These are phyloP conservation scores for Gentiana macrophylla DNA, from an alignment of 257 asterid genomes.

Conservation along the genomic window DNA sequence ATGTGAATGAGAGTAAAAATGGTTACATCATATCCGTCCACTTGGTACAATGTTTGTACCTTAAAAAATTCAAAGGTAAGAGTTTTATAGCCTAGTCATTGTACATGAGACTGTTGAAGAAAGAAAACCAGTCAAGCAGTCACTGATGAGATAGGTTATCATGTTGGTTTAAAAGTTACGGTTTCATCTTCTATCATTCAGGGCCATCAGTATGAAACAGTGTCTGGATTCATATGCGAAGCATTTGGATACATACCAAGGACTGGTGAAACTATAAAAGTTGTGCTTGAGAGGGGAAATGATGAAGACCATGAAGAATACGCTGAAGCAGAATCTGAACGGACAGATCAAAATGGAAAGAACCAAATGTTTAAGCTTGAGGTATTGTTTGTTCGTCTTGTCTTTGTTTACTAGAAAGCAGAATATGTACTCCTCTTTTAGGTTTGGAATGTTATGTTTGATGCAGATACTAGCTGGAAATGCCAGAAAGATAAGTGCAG, in stretches of 20 bases:
- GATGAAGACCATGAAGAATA: conserved; percentile 64
- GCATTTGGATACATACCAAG: conserved; percentile 97
- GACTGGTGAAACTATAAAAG: conserved; percentile 86
- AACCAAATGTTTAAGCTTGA: conserved; percentile 81
- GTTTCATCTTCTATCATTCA: conserved; percentile 21
- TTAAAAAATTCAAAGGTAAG: no score
- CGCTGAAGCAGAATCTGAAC: conserved; percentile 46
- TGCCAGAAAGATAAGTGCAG: conserved; percentile 93
- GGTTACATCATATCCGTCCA: no score
- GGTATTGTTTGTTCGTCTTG: conserved; percentile 29
- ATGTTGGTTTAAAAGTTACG: not conserved
- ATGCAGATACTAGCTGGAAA: conserved; percentile 91
- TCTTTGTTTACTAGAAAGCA: not conserved
- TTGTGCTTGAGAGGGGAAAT: conserved; percentile 62
- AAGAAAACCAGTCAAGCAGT: no score
- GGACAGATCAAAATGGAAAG: conserved; percentile 48
- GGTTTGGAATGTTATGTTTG: conserved; percentile 2
- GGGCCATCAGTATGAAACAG: conserved; percentile 96
- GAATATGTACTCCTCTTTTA: not conserved
- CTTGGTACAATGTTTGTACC: no score
- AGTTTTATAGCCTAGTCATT: no score
- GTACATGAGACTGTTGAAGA: no score
- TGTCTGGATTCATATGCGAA: conserved; percentile 94
- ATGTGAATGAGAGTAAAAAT: no score
- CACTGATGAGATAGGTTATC: no score